A percentile compares a stretch with the other conserved stretches of the same genome.
Evolutionary conservation across 2,329 filamentous ascomycete species (phyloP).

Genomic region (Neoarthrinium moseri): DNA sequence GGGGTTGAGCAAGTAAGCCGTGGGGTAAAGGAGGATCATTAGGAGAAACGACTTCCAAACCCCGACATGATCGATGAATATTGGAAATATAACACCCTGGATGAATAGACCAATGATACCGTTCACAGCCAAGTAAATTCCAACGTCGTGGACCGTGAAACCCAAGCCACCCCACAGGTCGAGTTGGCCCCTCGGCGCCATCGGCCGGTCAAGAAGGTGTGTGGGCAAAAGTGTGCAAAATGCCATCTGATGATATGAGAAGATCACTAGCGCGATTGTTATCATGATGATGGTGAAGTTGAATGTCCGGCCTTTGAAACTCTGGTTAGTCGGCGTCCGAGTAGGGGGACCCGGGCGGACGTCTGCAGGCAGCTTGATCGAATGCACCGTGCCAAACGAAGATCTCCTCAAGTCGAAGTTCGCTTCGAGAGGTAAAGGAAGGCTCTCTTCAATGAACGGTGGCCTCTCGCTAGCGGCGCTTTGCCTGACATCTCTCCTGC

Average conservation of each 20-base stretch:
- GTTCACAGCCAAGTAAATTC: slow-evolving; percentile 67
- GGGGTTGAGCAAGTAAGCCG: slow-evolving; percentile 68
- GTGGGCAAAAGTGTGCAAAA: slow-evolving; percentile 41
- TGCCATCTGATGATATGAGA: slow-evolving; percentile 46
- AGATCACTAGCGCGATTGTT: slow-evolving; percentile 36
- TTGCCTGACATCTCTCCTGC: slow-evolving; percentile 10
- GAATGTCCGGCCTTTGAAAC: slow-evolving; percentile 28
- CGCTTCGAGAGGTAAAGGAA: slow-evolving; percentile 31
- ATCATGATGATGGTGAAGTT: slow-evolving; percentile 42
- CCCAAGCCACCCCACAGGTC: slow-evolving; percentile 62
- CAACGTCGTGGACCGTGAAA: slow-evolving; percentile 64
- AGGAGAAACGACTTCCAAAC: slow-evolving; percentile 66
- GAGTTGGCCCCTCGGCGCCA: slow-evolving; percentile 23
- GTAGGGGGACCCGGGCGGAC: not conserved
- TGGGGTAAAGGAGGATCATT: slow-evolving; percentile 64
- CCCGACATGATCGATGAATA: slow-evolving; percentile 61
- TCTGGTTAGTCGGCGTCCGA: not conserved
- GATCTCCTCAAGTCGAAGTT: slow-evolving; percentile 34
- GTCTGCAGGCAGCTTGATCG: slow-evolving; percentile 29
- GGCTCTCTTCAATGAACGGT: slow-evolving; percentile 31
- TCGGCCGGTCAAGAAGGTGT: slow-evolving; percentile 38
- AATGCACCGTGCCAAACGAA: slow-evolving; percentile 42
- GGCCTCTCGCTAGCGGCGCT: slow-evolving; percentile 22
- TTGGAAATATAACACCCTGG: slow-evolving; percentile 69
- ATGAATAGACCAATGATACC: slow-evolving; percentile 71